Conservation (phyloP, 495 filamentous ascomycete genomes). For the Annulohypoxylon stygium region DNA sequence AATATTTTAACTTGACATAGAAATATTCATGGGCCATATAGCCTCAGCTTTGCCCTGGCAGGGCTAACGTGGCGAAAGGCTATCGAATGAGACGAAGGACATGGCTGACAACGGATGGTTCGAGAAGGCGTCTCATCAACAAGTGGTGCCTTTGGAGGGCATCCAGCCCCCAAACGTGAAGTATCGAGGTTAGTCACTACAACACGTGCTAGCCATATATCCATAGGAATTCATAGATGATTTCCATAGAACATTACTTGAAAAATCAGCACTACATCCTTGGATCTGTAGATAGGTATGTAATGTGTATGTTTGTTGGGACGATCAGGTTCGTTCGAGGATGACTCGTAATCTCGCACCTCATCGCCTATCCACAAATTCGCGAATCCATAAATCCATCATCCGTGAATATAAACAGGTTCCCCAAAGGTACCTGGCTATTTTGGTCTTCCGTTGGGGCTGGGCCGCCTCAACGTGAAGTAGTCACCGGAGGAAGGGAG, state of each 20-base stretch:
- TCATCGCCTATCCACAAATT: not conserved
- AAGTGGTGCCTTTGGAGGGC: not conserved
- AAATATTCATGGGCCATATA: not conserved
- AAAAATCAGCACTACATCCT: not conserved
- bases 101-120: not conserved
- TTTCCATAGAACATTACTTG: not conserved
- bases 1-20: not conserved
- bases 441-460: constrained; percentile 1
- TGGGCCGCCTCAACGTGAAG: not conserved
- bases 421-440: not conserved
- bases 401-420: not conserved
- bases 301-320: not conserved
- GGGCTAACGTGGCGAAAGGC: constrained; percentile 24
- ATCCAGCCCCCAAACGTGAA: constrained; percentile 13
- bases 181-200: not conserved
- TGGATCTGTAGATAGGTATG: not conserved
- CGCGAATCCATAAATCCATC: not conserved
- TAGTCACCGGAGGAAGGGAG: not conserved
- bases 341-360: constrained; percentile 1
- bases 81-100: not conserved
- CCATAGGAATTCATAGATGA: too few species aligned
- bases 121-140: not conserved
- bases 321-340: not conserved
- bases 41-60: constrained; percentile 11
- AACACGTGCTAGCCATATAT: too few species aligned